phyloP scores from a whole-genome alignment of 345 rosid genomes.

The Eucalyptus leucophloia region DNA sequence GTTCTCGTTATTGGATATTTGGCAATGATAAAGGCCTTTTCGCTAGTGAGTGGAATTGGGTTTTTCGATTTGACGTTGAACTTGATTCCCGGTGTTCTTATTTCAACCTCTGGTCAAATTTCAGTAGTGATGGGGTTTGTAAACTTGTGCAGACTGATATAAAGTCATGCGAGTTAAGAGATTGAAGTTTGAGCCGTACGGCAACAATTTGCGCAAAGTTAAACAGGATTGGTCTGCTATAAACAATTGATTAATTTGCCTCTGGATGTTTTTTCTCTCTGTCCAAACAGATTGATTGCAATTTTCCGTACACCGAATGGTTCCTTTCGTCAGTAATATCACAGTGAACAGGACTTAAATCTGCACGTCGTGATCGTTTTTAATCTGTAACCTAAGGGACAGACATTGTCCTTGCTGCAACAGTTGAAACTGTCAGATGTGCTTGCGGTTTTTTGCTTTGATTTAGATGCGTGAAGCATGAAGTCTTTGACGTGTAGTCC shows the following conservation, averaged over 20 bases:
- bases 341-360: neutral
- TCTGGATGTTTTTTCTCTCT: neutral
- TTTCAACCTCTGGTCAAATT: neutral
- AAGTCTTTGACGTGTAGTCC: neutral
- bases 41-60: neutral
- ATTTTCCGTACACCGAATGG: neutral
- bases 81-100: neutral
- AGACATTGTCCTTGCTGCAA: neutral
- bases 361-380: neutral
- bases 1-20: neutral
- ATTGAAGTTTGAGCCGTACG: neutral
- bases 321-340: neutral
- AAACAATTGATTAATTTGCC: neutral
- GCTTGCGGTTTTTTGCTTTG: neutral
- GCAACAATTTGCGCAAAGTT: neutral
- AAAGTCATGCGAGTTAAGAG: neutral
- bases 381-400: neutral
- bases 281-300: neutral
- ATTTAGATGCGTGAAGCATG: neutral
- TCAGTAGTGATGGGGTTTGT: neutral
- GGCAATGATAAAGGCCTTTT: neutral
- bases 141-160: neutral
- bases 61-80: neutral
- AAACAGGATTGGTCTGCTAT: neutral
- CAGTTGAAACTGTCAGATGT: neutral